Base-by-base conservation (phyloP, 192 early-diverging fungal species). In the Podila horticola region DNA sequence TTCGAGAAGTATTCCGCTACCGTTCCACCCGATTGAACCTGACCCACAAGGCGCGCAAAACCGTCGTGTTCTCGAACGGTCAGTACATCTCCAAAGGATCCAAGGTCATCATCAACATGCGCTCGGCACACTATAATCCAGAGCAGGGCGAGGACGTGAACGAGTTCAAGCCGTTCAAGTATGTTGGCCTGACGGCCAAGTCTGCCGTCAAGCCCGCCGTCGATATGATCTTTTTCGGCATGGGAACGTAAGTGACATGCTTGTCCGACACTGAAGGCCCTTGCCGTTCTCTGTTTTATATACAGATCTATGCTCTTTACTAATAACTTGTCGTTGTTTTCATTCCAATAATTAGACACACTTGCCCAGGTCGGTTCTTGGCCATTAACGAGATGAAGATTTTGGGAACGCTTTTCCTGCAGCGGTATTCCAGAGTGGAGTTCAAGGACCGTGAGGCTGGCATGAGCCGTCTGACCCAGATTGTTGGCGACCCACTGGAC, bases 81-180 rank as follows among this genome's bases (percentile, higher is more conserved):
- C 67, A 64, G 7, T 31, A 74, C 22, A 72, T 86, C 26, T 63
- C 66, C 4, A 74, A 74, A 58, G 82, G 82, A n/a, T 34, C n/a
- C 15, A 64, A 12, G 2, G 65, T 67, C 1, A 79, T 72, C 55
- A 50, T 79, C 50, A 79, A 79, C 52, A 64, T 72, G 60, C 49
- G 58, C 10, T 79, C 75, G 4, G 69, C 59, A 8, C 75, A 79
- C 58, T 49, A 67, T n/a, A 19, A 41, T 1, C 65, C 75, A 3
- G 55, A 67, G 31, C 73, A 74, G 51, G 85, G 82, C 24, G 75
- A 75, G 10, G 64, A 75, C 15, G 50, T 71, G 12, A 74, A 75
- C 26, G 74, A 82, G 29, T 86, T 86, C 70, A 19, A 71, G 12
- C 84, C 83, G 29, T 85, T 74, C 83, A 74, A 76, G 58, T 86